Conservation (phyloP, 2,329 filamentous ascomycete species). For the Conoideocrella luteorostrata region DNA sequence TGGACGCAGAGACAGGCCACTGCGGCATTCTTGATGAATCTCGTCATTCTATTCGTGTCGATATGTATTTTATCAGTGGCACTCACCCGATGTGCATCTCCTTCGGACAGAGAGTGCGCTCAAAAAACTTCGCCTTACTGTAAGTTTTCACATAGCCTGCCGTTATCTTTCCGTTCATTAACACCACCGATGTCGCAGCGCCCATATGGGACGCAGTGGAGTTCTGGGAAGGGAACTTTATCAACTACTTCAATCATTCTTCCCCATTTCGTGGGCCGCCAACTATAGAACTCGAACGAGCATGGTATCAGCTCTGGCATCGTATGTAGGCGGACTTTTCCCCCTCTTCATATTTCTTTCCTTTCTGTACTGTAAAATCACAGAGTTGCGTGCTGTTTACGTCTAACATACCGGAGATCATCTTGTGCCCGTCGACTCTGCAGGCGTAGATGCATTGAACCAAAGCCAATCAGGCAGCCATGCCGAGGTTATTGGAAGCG, state of each 20-base stretch:
- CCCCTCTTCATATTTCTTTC: no score
- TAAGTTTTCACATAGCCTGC: not conserved
- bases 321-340: no score
- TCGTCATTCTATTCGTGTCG: not conserved
- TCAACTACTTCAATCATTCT: conserved; percentile 3
- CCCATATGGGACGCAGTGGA: conserved; percentile 6
- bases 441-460: not conserved
- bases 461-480: not conserved
- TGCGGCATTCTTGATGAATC: not conserved
- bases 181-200: no score
- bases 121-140: not conserved
- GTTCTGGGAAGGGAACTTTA: conserved; percentile 6
- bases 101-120: not conserved
- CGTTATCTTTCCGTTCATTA: not conserved
- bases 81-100: not conserved
- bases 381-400: no score
- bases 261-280: conserved; percentile 3
- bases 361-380: no score
- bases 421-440: not conserved
- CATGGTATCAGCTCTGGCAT: not conserved
- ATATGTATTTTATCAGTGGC: not conserved
- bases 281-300: not conserved
- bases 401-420: not conserved
- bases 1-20: not conserved
- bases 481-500: not conserved